Evolutionary conservation across 441 rosid genomes (phyloP), one percentile per base, ranked within the genome.

Genomic region (Kokia cookei): DNA sequence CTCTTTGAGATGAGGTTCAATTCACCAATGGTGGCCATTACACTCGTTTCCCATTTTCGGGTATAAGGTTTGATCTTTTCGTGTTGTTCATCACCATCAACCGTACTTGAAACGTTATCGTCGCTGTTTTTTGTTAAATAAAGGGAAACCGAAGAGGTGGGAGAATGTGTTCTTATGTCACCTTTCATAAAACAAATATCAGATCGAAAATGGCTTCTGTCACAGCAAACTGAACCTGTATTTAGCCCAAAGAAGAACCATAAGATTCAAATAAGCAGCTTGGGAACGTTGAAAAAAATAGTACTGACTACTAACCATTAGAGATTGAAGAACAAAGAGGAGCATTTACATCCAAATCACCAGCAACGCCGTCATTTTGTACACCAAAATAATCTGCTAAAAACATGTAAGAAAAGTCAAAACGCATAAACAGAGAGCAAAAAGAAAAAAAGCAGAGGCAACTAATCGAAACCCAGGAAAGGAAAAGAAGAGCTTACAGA

Each of bases 21-120:
- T 75, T 95, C 97, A 71, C 82, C 91, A 53, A 95, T 82, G 32
- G 96, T 89, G 76, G 82, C 86, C 99, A 93, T 95, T 27, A 90
- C 87, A 75, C 85, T 83, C 24, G 82, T 83, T 73, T 95, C 99
- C 99, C 99, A 95, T 83, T 95, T 95, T 29, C 99, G 80, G 0
- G 99, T 95, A 80, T 95, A 95, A 0, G 99, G 99, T 74, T 82
- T 90, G 82, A 95, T 87, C 88, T 86, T 91, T 77, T 89, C 92
- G 0, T 67, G 83, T 17, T 77, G 89, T 50, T 79, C 85, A 27
- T 57, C 65, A 0, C 40, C 48, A 27, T 65, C 75, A 3, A 37
- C 63, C 5, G 22, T 43, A 63, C 66, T 77, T 27, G 85, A 59
- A 75, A 64, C 73, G 32, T 71, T 15, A 71, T 66, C 69, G 60